A percentile compares a stretch with the other conserved stretches of the same genome.
Evolutionary conservation across 306 rosid species (phyloP).

Genomic region (Spatholobus suberectus): DNA sequence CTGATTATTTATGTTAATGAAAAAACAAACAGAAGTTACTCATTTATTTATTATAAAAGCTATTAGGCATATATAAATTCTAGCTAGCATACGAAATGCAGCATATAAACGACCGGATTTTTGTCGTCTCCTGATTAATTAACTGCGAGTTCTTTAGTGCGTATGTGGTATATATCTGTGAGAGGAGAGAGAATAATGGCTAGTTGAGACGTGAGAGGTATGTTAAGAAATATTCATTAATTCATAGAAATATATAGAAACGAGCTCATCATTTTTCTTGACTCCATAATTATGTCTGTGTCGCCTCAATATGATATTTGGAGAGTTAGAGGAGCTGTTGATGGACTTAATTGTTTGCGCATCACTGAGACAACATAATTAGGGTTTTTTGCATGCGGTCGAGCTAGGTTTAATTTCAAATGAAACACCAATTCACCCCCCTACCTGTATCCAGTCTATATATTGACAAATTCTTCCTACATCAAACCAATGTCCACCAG

Average conservation of each 20-base stretch:
- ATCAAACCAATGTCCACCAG: neutral
- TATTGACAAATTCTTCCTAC: neutral
- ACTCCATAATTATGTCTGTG: conserved; percentile 43
- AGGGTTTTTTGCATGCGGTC: conserved; percentile 46
- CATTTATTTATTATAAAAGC: neutral
- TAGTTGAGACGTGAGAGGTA: neutral
- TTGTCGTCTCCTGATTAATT: neutral
- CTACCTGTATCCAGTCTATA: neutral
- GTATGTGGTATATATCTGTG: neutral
- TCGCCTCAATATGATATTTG: conserved; percentile 22
- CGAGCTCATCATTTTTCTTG: conserved; percentile 34
- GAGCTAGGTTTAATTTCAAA: conserved; percentile 16
- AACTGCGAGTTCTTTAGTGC: neutral
- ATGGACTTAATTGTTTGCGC: conserved; percentile 9
- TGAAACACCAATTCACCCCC: neutral
- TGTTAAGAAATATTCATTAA: neutral
- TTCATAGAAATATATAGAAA: neutral
- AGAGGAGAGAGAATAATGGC: conserved; percentile 7
- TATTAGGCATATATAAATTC: neutral
- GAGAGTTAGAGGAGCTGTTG: conserved; percentile 21
- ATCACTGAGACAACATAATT: conserved; percentile 47
- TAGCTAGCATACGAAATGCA: neutral
- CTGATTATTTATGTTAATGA: neutral
- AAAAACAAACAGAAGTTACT: neutral
- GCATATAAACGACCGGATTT: neutral